A percentile compares a stretch with the other conserved stretches of the same genome.
Evolutionary conservation across 1,284 basidiomycete genomes (phyloP).

Genomic region (Microbotryomycetes sp.): DNA sequence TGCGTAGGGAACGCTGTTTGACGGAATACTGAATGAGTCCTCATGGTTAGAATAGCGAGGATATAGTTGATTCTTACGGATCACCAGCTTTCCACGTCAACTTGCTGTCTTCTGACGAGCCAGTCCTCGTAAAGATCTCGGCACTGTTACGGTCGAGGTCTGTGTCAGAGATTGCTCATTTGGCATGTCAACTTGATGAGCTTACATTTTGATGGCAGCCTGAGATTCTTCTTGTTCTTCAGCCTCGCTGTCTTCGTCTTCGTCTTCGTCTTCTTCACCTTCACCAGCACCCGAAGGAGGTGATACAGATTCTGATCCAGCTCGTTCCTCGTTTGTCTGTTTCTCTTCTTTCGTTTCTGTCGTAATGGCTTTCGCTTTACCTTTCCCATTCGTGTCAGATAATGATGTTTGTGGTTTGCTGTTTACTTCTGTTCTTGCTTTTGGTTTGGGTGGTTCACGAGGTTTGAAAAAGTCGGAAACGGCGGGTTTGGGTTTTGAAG

Average conservation of each 20-base stretch:
- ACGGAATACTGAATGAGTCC: background rate
- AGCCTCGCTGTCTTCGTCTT: conserved; percentile 41
- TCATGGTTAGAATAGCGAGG: background rate
- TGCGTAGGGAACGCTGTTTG: conserved; percentile 80
- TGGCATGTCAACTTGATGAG: conserved; percentile 40
- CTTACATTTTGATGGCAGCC: conserved; percentile 40
- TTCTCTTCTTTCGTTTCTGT: conserved; percentile 45
- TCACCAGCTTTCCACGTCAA: conserved; percentile 75
- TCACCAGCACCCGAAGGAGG: conserved; percentile 37
- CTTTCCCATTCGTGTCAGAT: conserved; percentile 11
- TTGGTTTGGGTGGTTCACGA: background rate
- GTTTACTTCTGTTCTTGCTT: background rate
- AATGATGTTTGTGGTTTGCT: background rate
- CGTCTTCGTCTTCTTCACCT: conserved; percentile 47
- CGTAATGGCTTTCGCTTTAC: conserved; percentile 16
- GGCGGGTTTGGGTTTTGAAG: background rate
- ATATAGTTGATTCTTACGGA: conserved; percentile 55
- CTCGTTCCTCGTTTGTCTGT: conserved; percentile 36
- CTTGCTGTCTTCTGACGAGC: conserved; percentile 61
- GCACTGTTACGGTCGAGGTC: conserved; percentile 52
- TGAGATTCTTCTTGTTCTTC: conserved; percentile 43
- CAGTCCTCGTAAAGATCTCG: conserved; percentile 54
- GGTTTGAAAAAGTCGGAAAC: background rate
- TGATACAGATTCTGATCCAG: conserved; percentile 35
- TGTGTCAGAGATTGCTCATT: too few relatives aligned